Evolutionary conservation across 2,329 filamentous ascomycete species (phyloP), one percentile per base, ranked within the genome.

Genomic region (Chalaropsis ovoidea): DNA sequence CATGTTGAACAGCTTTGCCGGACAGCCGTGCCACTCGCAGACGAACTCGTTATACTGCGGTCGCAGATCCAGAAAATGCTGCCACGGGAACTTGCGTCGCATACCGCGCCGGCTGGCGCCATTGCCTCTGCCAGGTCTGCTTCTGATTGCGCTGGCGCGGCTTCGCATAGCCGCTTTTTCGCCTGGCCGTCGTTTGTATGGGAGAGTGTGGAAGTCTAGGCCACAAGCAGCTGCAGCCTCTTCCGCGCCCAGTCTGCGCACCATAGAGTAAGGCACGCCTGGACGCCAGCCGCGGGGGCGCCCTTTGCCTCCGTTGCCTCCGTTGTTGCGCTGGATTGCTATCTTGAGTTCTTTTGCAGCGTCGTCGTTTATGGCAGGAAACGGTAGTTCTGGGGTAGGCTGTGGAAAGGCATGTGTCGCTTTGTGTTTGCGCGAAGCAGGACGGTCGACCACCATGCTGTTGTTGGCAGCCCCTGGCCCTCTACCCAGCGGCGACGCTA

Each of bases 1-100:
- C 66, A 85, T 72, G 70, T 87, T 87, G 62, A 86, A 82, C 58
- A 87, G 75, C 72, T 86, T 81, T 2, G 84, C 84, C 39, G 76
- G 77, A 70, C 84, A 87, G 0, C 75, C 75, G 24, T 74, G 69
- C 84, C 84, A 87, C 71, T 86, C 82, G 72, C 84, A 87, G 10
- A 78, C 67, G 70, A 83, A 87, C 1, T 76, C 72, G n/a, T 77
- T 66, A 69, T 81, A 85, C 3, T 73, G 73, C 5, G 80, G 77
- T 24, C 76, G 71, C 24, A 77, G 71, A 22, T 69, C 70, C 35
- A 73, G 71, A 67, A 81, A 84, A 35, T 80, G 42, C 52, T 63
- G 47, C 63, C 66, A 63, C 41, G 49, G 41, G 5, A 42, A 39
- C 7, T 58, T 64, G 39, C 19, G 19, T 15, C 24, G 19, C 19